Base-by-base conservation (phyloP, 768 basidiomycete species). In the Mycena galericulata region DNA sequence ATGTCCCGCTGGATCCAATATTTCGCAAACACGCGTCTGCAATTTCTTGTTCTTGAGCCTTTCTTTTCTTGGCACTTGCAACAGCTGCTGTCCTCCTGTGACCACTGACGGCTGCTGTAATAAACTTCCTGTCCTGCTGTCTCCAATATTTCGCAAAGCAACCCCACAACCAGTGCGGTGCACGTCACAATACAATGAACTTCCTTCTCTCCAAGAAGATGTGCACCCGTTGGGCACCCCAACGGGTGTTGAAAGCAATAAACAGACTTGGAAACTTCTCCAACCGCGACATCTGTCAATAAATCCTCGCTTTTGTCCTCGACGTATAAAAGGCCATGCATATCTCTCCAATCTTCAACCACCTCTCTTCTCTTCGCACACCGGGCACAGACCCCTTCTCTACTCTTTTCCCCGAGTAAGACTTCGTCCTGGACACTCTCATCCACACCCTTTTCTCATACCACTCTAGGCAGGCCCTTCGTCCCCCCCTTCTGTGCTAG, bases 291-390 rank as follows among this genome's bases (percentile, higher is more conserved):
- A 47, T 14, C 40, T 49, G 45, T 22, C 45, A 68, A 54, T 63
- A 59, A 38, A 22, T 36, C 17, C 27, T 36, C 34, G 47, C 18
- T 32, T 41, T 18, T 32, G 4, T 26, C 15, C 45, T 60, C 27
- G 20, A 26, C 20, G 62, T 69, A 69, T 69, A 69, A 69, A 65
- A 60, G 67, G 36, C 51, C 62, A 65, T 40, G 57, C 38, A 47
- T 18, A 10, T 6, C 17, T 22, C 29, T n/a, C 32, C 20, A 24
- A 36, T 68, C 58, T 61, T 18, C 22, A 69, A 61, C 68, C 68
- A 69, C 68, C 68, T 64, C 67, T 68, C 68, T 69, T 65, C 58
- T 38, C 56, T 61, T 65, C 68, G 50, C 58, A 54, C 53, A 32
- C 54, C 53, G 66, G 66, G 66, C 59, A 59, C 51, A 64, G 67